Percentiles rank a stretch among this genome's conserved stretches.
phyloP scores from a whole-genome alignment of 257 asterid genomes.

The Lantana camara region DNA sequence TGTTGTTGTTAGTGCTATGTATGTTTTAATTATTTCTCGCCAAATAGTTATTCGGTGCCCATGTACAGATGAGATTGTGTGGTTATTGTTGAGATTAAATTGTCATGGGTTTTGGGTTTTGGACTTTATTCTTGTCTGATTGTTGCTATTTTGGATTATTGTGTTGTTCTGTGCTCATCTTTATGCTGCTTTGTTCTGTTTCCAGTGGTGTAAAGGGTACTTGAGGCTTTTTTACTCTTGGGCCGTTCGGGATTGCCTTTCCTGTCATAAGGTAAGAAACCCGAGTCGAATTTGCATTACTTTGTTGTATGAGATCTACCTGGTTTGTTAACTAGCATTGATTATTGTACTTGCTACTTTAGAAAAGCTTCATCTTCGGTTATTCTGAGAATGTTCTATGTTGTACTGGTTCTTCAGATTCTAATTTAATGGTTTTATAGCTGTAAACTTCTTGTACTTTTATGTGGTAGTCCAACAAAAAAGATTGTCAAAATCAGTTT shows the following conservation, averaged over 20 bases:
- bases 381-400: neutral
- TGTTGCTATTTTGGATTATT: neutral
- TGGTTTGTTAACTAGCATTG: neutral
- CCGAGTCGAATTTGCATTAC: slow-evolving; percentile 32
- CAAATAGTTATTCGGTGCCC: neutral
- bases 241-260: slow-evolving; percentile 21
- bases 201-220: slow-evolving; percentile 23
- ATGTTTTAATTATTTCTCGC: neutral
- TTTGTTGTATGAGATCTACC: neutral
- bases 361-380: neutral
- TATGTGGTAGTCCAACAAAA: too few relatives aligned
- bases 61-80: neutral
- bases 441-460: neutral
- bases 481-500: neutral
- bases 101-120: neutral
- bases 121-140: neutral
- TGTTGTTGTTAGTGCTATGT: neutral
- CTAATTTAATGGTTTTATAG: neutral
- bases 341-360: neutral
- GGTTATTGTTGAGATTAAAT: neutral
- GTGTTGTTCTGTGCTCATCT: too few relatives aligned
- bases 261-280: slow-evolving; percentile 80
- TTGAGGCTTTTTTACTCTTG: slow-evolving; percentile 20
- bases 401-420: neutral
- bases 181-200: slow-evolving; percentile 1